Evolutionary conservation across 768 basidiomycete species (phyloP), one percentile per base, ranked within the genome.

Genomic region (Calocybe cyanea): DNA sequence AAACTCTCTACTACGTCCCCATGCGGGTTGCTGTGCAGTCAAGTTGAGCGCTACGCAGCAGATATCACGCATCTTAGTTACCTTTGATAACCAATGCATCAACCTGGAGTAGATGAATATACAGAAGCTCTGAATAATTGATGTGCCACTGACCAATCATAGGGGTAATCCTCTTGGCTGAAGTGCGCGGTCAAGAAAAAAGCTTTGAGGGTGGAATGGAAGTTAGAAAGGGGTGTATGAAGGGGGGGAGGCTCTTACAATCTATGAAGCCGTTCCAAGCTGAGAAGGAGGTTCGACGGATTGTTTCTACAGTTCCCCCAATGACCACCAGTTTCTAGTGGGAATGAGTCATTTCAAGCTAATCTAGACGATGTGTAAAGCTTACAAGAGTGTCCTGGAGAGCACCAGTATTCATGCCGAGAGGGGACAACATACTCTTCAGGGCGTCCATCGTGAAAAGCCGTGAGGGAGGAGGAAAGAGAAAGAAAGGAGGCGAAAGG

Each of bases 121-220:
- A 28, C 25, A 28, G 25, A 11, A n/a, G n/a, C n/a, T n/a, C n/a
- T n/a, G n/a, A n/a, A n/a, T n/a, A n/a, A n/a, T n/a, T 28, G 25
- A 28, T 6, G 11, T 25, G 30, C 10, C 45, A 55, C 67, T 44
- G 62, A 87, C 87, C 88, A 90, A 60, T 90, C 87, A 57, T 88
- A 89, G 4, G 87, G 87, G 52, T 87, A 90, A 57, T 92, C 90
- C 51, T 91, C 89, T 54, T 90, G 83, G 54, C 80, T 87, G 56
- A 92, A 92, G 57, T 90, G 88, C 0, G 90, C 89, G 4, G 90
- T 92, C 50, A 92, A 73, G 74, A 89, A 92, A 73, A 92, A 92
- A 0, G 89, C 88, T 83, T 49, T 0, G 15, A 10, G 11, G 15
- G 28, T 17, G 24, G 50, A 37, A 48, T 19, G 28, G 38, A 37